Base-by-base conservation (phyloP, 2,329 filamentous ascomycete genomes). In the Fusarium mangiferae region DNA sequence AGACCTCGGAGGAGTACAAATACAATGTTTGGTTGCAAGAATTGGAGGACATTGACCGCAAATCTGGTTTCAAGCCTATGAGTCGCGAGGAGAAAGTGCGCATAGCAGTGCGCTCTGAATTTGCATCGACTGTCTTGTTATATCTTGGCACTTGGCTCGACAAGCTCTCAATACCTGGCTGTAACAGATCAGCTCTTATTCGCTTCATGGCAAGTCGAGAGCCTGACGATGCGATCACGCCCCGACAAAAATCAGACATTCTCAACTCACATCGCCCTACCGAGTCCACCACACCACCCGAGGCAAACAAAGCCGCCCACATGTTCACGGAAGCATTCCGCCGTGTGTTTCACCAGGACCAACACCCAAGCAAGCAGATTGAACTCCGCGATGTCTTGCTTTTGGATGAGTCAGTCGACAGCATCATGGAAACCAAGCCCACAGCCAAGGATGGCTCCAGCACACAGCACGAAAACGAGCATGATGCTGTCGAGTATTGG, bases 271-370 rank as follows among this genome's bases (percentile, higher is more conserved):
- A 86, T 68, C 85, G 82, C 68, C 83, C 85, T 36, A 82, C 83
- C 42, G 78, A 79, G 24, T 77, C 75, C 20, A 77, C 78, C 9
- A 81, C 86, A n/a, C 70, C 75, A 6, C 86, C 85, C 2, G 82
- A 83, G 26, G 83, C 86, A 20, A 81, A 81, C 9, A 82, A 78
- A 65, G 81, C 82, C 6, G 87, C 87, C 7, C 82, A 83, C 57
- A 83, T 87, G 74, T 90, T 90, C 61, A 87, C 86, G 8, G 84
- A 88, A 33, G 88, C 87, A 15, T 91, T 92, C 73, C 85, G 90
- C 69, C 82, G 82, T 14, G 86, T 90, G 20, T 90, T 92, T 72
- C 80, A 82, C 38, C 74, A 80, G 24, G 75, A 79, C 8, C 74
- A 81, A 15, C 75, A 80, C 12, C 75, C 77, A 12, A 76, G 81